phyloP scores from a whole-genome alignment of 2,329 filamentous ascomycete genomes.

The Aspergillus melleus region DNA sequence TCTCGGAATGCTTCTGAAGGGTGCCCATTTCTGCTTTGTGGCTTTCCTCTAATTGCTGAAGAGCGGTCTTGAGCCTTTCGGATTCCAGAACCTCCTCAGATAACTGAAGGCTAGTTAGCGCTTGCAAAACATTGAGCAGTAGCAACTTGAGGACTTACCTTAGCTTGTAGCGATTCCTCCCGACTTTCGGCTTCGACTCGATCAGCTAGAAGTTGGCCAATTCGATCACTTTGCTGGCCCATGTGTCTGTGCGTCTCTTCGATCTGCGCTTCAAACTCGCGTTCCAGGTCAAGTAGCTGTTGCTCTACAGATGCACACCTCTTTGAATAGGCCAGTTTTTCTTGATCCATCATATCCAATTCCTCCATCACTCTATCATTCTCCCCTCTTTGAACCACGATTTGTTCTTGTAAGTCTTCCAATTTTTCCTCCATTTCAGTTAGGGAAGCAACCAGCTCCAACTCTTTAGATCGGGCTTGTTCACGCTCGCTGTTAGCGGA shows the following conservation, averaged over 20 bases:
- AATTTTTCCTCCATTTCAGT: constrained; percentile 48
- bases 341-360: constrained; percentile 22
- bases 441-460: constrained; percentile 43
- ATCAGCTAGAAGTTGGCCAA: constrained; percentile 22
- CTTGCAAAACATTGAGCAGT: not conserved
- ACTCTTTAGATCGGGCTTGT: constrained; percentile 37
- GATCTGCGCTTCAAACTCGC: constrained; percentile 25
- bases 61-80: constrained; percentile 19
- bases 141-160: constrained; percentile 18
- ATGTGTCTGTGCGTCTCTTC: constrained; percentile 11
- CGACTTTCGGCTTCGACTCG: constrained; percentile 20
- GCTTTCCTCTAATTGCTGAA: constrained; percentile 23
- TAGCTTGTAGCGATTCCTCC: constrained; percentile 19
- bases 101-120: constrained; percentile 19
- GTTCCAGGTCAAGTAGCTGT: constrained; percentile 25
- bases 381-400: constrained; percentile 25
- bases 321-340: constrained; percentile 15
- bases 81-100: constrained; percentile 24
- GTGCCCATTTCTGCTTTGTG: constrained; percentile 20
- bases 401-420: constrained; percentile 42
- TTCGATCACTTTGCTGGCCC: not conserved
- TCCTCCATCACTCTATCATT: constrained; percentile 21
- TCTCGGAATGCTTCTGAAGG: constrained; percentile 23
- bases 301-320: constrained; percentile 22
- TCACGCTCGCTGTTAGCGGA: constrained; percentile 27